Percentiles rank a stretch among this genome's conserved stretches.
Conservation (phyloP, 1,139 yeast species). For the Trichomonascaceae sp. region DNA sequence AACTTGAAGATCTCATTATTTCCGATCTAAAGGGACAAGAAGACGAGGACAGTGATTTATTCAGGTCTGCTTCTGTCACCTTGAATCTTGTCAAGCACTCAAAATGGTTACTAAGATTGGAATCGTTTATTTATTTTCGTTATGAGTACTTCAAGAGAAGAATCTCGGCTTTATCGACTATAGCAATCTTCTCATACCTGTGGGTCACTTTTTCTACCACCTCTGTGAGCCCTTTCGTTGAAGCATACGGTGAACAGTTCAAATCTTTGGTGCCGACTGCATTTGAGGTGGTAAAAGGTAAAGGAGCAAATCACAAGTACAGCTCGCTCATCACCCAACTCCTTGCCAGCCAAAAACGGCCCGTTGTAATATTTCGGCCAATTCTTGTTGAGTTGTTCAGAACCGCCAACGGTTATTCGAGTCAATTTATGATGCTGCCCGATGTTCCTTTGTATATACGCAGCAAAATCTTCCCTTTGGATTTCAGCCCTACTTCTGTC, state of each 20-base stretch:
- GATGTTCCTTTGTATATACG: not conserved
- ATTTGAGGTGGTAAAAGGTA: not conserved
- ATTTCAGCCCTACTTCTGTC: not conserved
- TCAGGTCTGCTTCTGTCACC: not conserved
- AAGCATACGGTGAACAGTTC: not conserved
- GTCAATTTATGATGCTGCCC: not conserved
- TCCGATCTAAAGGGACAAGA: not conserved
- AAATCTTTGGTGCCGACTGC: not conserved
- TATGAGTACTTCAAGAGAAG: conserved; percentile 10
- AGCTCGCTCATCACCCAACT: not conserved
- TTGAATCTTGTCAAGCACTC: conserved; percentile 5
- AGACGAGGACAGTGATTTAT: not conserved
- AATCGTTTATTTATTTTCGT: conserved; percentile 15
- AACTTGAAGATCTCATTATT: conserved; percentile 47
- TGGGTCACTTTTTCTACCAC: conserved; percentile 1
- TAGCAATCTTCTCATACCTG: conserved; percentile 3
- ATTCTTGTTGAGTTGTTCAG: not conserved
- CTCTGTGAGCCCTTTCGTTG: not conserved
- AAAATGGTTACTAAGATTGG: conserved; percentile 3
- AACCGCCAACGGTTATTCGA: not conserved
- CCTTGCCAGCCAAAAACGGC: not conserved
- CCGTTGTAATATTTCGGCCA: conserved; percentile 1
- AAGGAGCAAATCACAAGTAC: not conserved
- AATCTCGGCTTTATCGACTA: conserved; percentile 3
- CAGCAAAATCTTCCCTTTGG: not conserved